Evolutionary conservation across 2,329 filamentous ascomycete genomes (phyloP), one percentile per base, ranked within the genome.

Genomic region (Colletotrichum sp.): DNA sequence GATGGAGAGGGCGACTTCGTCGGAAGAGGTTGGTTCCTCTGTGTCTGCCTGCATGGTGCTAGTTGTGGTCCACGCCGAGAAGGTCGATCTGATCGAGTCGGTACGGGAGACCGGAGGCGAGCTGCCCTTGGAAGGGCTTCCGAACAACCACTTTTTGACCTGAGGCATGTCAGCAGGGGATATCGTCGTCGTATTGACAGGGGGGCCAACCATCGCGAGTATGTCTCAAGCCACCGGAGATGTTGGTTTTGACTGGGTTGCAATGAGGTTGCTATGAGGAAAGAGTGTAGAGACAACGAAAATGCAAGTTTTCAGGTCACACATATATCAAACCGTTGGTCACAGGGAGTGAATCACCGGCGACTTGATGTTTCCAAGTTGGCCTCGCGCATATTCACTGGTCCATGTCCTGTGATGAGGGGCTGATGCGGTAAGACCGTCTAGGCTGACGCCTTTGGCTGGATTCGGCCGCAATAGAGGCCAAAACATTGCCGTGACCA

Each of bases 1-100:
- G 7, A 90, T 82, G 6, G 78, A 77, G 28, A 84, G 43, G 70
- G 70, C 60, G 14, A 63, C 59, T 2, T 66, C 64, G 6, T 78
- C 72, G 3, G n/a, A 71, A 34, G 68, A 36, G 9, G 36, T 24
- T 1, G 57, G n/a, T 0, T 28, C 34, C 3, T 63, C 57, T 1
- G 32, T 55, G 39, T 64, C 57, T n/a, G 30, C 55, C 4, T 30
- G 30, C 26, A 48, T 28, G 1, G 73, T 75, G 63, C 57, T 67
- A 43, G 57, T 75, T 10, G 63, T 64, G 1, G 70, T 64, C 43
- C 57, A 73, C 21, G 16, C 43, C 14, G 69, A 72, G 5, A 64
- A 21, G 12, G 28, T 34, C 3, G 69, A 72, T 12, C 26, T 57
- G 28, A 12, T n/a, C 1, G 68, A 67, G 14, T 24, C 32, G 34